phyloP scores from a whole-genome alignment of 225 moss, liverwort and hornwort species.

The Lunularia cruciata region DNA sequence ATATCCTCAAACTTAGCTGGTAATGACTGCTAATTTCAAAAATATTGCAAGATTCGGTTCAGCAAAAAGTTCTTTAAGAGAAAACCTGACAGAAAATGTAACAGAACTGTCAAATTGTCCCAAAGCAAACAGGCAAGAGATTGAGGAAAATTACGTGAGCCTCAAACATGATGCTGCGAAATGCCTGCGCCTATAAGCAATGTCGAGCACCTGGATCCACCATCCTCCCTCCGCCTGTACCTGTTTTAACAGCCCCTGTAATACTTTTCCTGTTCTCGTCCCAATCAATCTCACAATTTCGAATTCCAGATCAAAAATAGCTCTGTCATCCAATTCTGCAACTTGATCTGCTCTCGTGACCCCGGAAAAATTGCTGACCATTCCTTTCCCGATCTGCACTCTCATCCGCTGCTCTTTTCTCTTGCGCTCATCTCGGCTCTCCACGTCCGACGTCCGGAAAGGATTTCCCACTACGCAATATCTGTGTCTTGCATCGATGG shows the following conservation, averaged over 20 bases:
- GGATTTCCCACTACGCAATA: too few species aligned
- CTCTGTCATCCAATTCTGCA: not conserved
- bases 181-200: constrained; percentile 18
- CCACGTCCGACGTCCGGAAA: not conserved
- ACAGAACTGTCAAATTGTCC: not conserved
- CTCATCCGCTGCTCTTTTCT: constrained; percentile 9
- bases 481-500: not conserved
- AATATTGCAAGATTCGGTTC: not conserved
- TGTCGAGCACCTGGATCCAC: constrained; percentile 26
- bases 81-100: not conserved
- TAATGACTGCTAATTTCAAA: not conserved
- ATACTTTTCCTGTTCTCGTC: constrained; percentile 9
- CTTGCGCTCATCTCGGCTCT: not conserved
- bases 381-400: constrained; percentile 22
- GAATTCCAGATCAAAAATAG: constrained; percentile 5
- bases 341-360: constrained; percentile 1
- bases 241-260: not conserved
- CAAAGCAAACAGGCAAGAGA: not conserved
- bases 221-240: constrained; percentile 27
- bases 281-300: constrained; percentile 7
- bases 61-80: not conserved
- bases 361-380: constrained; percentile 10
- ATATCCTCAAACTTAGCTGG: too few species aligned
- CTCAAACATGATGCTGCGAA: constrained; percentile 50
- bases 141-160: constrained; percentile 41